Evolutionary conservation across 2,329 filamentous ascomycete genomes (phyloP).

Genomic region (Lasiodiplodia gonubiensis): DNA sequence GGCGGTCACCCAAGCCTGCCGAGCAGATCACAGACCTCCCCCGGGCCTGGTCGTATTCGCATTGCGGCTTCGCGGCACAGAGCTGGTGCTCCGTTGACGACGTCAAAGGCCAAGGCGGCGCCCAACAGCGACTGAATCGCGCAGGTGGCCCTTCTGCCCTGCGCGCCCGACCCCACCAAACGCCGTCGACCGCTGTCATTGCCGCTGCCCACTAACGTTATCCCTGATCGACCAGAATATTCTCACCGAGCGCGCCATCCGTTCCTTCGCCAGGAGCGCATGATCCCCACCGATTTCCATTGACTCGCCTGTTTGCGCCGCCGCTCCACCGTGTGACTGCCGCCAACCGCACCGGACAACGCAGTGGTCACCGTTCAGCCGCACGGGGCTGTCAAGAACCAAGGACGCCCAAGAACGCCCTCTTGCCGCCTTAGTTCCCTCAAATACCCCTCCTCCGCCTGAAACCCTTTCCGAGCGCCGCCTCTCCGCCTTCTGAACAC

Average conservation of each 20-base stretch:
- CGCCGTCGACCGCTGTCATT: constrained; percentile 11
- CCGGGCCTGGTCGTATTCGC: constrained; percentile 20
- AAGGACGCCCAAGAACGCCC: constrained; percentile 8
- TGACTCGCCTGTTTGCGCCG: constrained; percentile 19
- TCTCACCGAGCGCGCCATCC: neutral
- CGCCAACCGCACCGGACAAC: constrained; percentile 11
- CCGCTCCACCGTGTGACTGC: constrained; percentile 11
- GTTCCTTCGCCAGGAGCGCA: constrained; percentile 5
- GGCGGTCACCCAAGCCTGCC: neutral
- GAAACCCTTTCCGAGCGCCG: neutral
- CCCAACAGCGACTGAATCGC: constrained; percentile 20
- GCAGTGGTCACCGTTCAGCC: constrained; percentile 26
- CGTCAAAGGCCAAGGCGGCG: constrained; percentile 23
- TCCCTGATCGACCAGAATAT: constrained; percentile 26
- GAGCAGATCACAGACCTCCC: neutral
- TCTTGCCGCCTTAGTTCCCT: neutral
- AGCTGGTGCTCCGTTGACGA: constrained; percentile 9
- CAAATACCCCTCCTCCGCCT: constrained; percentile 18
- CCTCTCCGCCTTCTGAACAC: neutral
- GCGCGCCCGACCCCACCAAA: constrained; percentile 28
- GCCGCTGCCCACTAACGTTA: neutral
- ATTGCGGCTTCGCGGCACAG: constrained; percentile 7
- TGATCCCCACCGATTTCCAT: neutral
- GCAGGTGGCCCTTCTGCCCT: constrained; percentile 13
- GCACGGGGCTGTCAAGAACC: constrained; percentile 26